Evolutionary conservation across 1,284 basidiomycete species (phyloP), one percentile per base, ranked within the genome.

Genomic region (Cystobasidiaceae sp.): DNA sequence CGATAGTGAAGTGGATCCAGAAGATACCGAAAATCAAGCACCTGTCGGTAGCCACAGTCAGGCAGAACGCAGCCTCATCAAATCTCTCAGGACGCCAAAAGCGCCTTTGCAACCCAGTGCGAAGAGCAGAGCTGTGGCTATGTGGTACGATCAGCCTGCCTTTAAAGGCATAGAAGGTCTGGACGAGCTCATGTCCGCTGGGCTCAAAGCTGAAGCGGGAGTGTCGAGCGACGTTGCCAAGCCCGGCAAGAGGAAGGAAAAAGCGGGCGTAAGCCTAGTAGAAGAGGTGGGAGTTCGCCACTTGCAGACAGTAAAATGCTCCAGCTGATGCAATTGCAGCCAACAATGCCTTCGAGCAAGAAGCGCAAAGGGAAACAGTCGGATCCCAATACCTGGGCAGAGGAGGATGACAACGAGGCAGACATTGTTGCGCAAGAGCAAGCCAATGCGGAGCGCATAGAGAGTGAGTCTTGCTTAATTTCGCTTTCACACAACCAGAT

Each of bases 81-180:
- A 59, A 43, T 43, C 59, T 34, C 32, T 70, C 49, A 57, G 73
- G 70, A 66, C 66, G 67, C 51, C 66, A 7, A 60, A 69, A 46
- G 45, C 49, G 44, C 48, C 65, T 44, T 15, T 66, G 30, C 51
- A 66, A 41, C 32, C 45, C 8, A 46, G 28, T 13, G 32, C 52
- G 46, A 67, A 74, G 56, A 39, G 55, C 27, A 58, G 62, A 25
- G 80, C 81, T 48, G 82, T 83, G 15, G 81, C 81, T 68, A 77
- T 97, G 21, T 99, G 96, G 96, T 99, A 98, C 77, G 89, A 91
- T 73, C 96, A 97, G 77, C 87, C 89, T 55, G 78, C 97, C 52
- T 99, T 99, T 81, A 83, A 86, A 66, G 88, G 83, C n/a, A 75
- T 90, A 6, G 84, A 84, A 0, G 77, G 76, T 28, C 72, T 84